Base-by-base conservation (phyloP, 208 protist species). In the Leishmania martiniquensis region DNA sequence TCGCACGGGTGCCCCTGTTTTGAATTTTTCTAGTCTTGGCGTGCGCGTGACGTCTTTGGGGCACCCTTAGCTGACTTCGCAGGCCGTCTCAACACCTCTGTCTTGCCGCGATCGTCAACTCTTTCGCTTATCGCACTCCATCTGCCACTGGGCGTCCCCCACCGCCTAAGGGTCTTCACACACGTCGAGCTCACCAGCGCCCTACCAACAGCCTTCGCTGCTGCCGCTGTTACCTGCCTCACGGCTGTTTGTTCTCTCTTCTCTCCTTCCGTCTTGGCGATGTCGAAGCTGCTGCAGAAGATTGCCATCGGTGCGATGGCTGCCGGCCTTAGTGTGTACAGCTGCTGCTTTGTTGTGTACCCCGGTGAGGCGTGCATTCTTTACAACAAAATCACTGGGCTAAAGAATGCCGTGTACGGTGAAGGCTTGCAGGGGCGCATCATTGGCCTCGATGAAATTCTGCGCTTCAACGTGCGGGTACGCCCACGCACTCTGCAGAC, bases 391-490 rank as follows among this genome's bases (percentile, higher is more conserved):
- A 89, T 98, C 39, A 91, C 75, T 49, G 96, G 96, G 10, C 85
- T 98, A 20, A 96, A 96, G 85, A 86, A 90, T 67, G 88, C 93
- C 20, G 94, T 97, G 29, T 97, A 97, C 79, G 84, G 85, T n/a
- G 96, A 98, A 80, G 96, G 96, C 15, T 78, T 98, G 45, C 96
- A 98, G 73, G 90, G 71, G 47, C 91, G 93, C 44, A 92, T 99
- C 69, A 87, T 99, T 1, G 98, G 93, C 78, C 74, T 99, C 25
- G 97, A 99, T 69, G 95, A 97, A 55, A 97, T 99, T 42, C 96
- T 99, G 84, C 90, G 99, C 59, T 99, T 99, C 87, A 98, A 99
- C 89, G 92, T 99, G 12, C 93, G 98, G 67, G 87, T 97, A 29
- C 92, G 93, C 44, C 96, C 97, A 7, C 92, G 93, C 72, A 91